Evolutionary conservation across 2,329 filamentous ascomycete genomes (phyloP), one percentile per base, ranked within the genome.

Genomic region (Nectriaceae sp.): DNA sequence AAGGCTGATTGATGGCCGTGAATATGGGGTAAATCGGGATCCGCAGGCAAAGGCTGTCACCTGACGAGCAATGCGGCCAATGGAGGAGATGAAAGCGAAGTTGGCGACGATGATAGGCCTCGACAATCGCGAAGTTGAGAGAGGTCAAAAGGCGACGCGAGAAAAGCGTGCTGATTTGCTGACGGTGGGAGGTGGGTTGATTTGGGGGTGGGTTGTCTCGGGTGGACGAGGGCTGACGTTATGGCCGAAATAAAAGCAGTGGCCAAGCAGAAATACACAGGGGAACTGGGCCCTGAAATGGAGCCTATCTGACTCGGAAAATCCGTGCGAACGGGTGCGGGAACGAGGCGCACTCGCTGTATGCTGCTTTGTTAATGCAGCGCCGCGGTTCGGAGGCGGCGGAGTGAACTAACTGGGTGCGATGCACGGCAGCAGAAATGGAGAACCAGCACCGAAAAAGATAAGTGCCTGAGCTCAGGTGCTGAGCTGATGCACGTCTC

Each of bases 51-150:
- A 53, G 54, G 44, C 54, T 58, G 78, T 82, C 79, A 82, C 76
- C 77, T 80, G 79, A 80, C 70, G 57, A 59, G 48, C 51, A 49
- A 50, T 50, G 64, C 55, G 66, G 61, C 77, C 78, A 82, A 82
- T 81, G 62, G 62, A 67, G 67, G 67, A 44, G 59, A 56, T 65
- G 66, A 76, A 57, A 61, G 53, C 52, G 65, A 68, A 59, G 70
- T 62, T 76, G 62, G 64, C 63, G 70, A 72, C 67, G 67, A 65
- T 79, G 76, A 81, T 80, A 81, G 78, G 77, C 73, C 64, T 74
- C 61, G 59, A 62, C 63, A 65, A 67, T 71, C 60, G 72, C 67
- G 66, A 68, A 62, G 66, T 67, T 61, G 64, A 68, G 59, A 58
- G 55, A 58, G 52, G 63, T 59, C 59, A 60, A 68, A 55, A 55